A percentile compares a stretch with the other conserved stretches of the same genome.
Evolutionary conservation across 768 basidiomycete genomes (phyloP).

Genomic region (Exidia glandulosa): DNA sequence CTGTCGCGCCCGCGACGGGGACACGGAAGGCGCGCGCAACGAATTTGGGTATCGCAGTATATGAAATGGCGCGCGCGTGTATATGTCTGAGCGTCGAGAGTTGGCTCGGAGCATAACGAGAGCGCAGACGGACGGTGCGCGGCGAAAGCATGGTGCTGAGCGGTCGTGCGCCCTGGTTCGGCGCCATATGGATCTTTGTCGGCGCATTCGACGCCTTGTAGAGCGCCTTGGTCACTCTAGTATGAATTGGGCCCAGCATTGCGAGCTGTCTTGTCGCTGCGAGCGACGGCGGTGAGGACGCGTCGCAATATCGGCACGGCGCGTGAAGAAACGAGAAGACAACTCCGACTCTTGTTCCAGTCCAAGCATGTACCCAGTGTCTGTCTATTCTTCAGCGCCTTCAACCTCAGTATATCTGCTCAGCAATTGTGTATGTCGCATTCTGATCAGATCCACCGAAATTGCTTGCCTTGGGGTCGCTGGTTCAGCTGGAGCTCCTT

Average conservation of each 20-base stretch:
- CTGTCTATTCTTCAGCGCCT: no score
- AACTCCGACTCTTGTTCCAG: no score
- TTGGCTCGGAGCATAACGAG: background rate
- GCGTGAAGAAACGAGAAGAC: no score
- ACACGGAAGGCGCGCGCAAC: conserved; percentile 80
- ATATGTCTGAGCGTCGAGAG: conserved; percentile 42
- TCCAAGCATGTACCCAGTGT: no score
- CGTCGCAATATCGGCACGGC: no score
- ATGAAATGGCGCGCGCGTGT: conserved; percentile 69
- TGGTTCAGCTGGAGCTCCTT: no score
- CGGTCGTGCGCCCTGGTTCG: background rate
- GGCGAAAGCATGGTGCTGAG: background rate
- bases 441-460: no score
- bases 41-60: conserved; percentile 81
- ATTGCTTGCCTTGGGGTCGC: no score
- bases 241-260: background rate
- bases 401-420: no score
- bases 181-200: background rate
- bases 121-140: background rate
- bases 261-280: background rate
- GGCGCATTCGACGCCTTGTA: background rate
- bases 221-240: background rate
- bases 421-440: no score
- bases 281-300: background rate
- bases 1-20: conserved; percentile 77